Percentiles rank a stretch among this genome's conserved stretches.
Evolutionary conservation across 495 filamentous ascomycete species (phyloP).

Genomic region (Platismatia glauca): DNA sequence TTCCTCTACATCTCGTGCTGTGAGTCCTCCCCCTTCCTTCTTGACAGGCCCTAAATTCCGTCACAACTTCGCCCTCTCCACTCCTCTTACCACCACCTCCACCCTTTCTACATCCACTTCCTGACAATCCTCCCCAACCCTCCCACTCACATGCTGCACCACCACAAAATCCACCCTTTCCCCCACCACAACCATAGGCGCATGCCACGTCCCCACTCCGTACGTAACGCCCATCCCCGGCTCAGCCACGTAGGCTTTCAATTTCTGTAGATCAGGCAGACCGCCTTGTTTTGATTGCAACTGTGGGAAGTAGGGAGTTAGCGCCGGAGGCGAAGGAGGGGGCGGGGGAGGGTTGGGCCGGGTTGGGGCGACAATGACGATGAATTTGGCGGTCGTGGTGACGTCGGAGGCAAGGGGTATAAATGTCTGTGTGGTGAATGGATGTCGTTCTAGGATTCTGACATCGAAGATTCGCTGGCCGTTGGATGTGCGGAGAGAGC

Average conservation of each 20-base stretch:
- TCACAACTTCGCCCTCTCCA: neutral
- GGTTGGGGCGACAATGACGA: conserved; percentile 89
- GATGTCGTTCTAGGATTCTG: conserved; percentile 80
- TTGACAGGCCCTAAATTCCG: too few relatives aligned
- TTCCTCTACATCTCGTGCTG: neutral
- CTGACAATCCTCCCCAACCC: conserved; percentile 80
- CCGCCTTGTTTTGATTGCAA: conserved; percentile 38
- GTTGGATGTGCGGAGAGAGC: conserved; percentile 34
- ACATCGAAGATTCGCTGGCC: conserved; percentile 48
- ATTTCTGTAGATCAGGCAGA: conserved; percentile 59
- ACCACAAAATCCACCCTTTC: conserved; percentile 73
- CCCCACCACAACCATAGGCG: conserved; percentile 89
- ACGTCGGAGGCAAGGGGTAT: conserved; percentile 56
- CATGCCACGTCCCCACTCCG: conserved; percentile 89
- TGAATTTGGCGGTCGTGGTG: conserved; percentile 42
- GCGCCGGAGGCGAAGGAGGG: conserved; percentile 24
- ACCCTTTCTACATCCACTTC: conserved; percentile 46
- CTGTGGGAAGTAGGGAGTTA: conserved; percentile 24
- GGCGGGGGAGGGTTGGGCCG: conserved; percentile 29
- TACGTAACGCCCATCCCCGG: conserved; percentile 84
- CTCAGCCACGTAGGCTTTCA: conserved; percentile 73
- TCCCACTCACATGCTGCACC: conserved; percentile 78
- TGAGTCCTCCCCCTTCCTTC: neutral
- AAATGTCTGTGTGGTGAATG: conserved; percentile 89
- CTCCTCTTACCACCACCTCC: neutral